Evolutionary conservation across 1,284 basidiomycete species (phyloP).

Genomic region (Trichosporon inkin): DNA sequence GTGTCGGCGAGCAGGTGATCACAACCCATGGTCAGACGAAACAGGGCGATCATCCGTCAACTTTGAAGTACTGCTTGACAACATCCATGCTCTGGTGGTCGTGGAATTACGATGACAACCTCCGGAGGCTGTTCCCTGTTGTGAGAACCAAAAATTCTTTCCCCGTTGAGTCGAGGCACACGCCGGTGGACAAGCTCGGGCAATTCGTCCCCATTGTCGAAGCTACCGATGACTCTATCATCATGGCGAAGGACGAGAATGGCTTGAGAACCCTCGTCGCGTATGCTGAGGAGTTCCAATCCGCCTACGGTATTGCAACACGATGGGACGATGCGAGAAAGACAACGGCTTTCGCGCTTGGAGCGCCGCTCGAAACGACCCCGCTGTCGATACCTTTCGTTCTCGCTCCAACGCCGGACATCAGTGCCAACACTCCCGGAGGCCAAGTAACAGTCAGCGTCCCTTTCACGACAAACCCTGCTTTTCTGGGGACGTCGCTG

Average conservation of each 20-base stretch:
- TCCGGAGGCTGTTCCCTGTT: not conserved
- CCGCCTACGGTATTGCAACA: slow-evolving; percentile 15
- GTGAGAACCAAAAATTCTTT: not conserved
- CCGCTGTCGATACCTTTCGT: not conserved
- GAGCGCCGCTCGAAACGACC: not conserved
- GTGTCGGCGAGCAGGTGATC: slow-evolving; percentile 5
- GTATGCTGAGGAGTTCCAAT: slow-evolving; percentile 15
- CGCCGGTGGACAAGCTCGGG: not conserved
- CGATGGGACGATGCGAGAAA: slow-evolving; percentile 19
- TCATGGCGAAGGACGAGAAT: not conserved
- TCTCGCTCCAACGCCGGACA: not conserved
- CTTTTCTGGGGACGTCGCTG: not conserved
- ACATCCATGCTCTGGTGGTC: slow-evolving; percentile 41
- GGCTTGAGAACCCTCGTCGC: not conserved
- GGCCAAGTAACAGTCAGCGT: too few species aligned
- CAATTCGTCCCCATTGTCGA: not conserved
- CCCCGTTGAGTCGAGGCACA: not conserved
- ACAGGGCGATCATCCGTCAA: slow-evolving; percentile 42
- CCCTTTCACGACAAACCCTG: not conserved
- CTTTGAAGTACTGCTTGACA: slow-evolving; percentile 41
- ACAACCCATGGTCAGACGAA: slow-evolving; percentile 31
- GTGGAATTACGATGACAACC: slow-evolving; percentile 25
- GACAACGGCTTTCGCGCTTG: slow-evolving; percentile 16
- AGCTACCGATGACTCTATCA: slow-evolving; percentile 22
- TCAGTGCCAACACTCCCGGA: not conserved